Base-by-base conservation (phyloP, 192 early-diverging fungal genomes). In the Backusella liffmaniae region DNA sequence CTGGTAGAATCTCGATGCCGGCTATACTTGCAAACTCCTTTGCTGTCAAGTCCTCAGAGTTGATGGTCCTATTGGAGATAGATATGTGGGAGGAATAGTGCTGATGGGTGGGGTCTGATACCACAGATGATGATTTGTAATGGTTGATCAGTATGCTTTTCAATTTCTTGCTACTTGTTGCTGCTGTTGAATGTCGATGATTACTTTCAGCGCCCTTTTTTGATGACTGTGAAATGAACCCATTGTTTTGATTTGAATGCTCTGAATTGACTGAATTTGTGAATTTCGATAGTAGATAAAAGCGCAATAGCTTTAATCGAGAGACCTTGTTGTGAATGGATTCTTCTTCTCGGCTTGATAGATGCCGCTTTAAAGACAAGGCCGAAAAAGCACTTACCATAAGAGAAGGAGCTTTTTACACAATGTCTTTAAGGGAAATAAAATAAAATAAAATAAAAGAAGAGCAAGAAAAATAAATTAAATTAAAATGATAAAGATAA, bases 1-100 rank as follows among this genome's bases (percentile, higher is more conserved):
- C 78, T 29, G 73, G 32, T 13, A 79, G 29, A 16, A 79, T 79
- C 1, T 30, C 30, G 49, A 79, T 79, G 2, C 78, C 78, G 8
- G 73, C 74, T 23, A 79, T 71, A 67, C 75, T 73, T 18, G 78
- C 78, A 72, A 79, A 79, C 46, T 79, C 73, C 18, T 74, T 74
- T 32, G 78, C 78, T 12, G 78, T 79, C 23, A 79, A 30, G 62
- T 79, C 67, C 10, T 75, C 78, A 21, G 78, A 79, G 30, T 79
- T 74, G 1, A 73, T 44, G 0, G 73, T 79, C 13, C 75, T 26
- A 37, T 79, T 79, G 10, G 78, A 75, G 10, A 49, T 16, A 9
- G 53, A 59, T 0, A 59, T 5, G 16, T 23, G 66, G 16, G 66
- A 69, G 1, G 41, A 35, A 16, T 36, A 36, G 67, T 36, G 35